Evolutionary conservation across 768 basidiomycete genomes (phyloP).

Genomic region (Boletus pseudopeckii): DNA sequence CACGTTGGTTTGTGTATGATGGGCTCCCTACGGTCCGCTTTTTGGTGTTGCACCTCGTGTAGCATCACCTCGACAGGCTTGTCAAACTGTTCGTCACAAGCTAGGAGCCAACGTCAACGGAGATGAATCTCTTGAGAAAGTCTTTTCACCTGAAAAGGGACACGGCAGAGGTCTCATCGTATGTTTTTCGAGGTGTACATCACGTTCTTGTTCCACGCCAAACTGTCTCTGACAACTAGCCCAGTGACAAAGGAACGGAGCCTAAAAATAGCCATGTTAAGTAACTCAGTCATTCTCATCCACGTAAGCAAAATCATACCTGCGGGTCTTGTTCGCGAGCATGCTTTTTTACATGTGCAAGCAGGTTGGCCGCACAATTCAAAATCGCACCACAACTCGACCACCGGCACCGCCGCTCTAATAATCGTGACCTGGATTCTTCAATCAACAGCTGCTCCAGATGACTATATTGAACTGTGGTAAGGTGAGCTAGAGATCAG

Average conservation of each 20-base stretch:
- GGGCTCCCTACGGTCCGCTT: constrained; percentile 12
- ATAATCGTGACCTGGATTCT: constrained; percentile 47
- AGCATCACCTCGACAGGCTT: constrained; percentile 48
- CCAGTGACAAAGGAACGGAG: constrained; percentile 53
- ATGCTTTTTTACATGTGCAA: constrained; percentile 47
- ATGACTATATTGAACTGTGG: constrained; percentile 38
- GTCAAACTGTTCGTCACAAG: constrained; percentile 49
- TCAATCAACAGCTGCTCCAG: constrained; percentile 43
- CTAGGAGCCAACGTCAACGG: constrained; percentile 35
- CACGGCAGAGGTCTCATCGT: constrained; percentile 28
- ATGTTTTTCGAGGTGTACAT: constrained; percentile 54
- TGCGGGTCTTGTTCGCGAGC: constrained; percentile 29
- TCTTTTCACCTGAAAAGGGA: constrained; percentile 41
- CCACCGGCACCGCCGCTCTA: constrained; percentile 56
- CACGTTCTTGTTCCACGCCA: constrained; percentile 33
- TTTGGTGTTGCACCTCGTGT: constrained; percentile 40
- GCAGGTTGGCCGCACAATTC: constrained; percentile 49
- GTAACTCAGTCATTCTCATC: not conserved
- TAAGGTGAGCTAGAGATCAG: constrained; percentile 27
- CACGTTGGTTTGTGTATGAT: constrained; percentile 28
- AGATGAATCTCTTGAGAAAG: not conserved
- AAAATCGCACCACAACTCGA: constrained; percentile 50
- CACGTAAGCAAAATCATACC: constrained; percentile 19
- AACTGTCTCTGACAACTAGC: constrained; percentile 48
- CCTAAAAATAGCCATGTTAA: constrained; percentile 24